Conservation (phyloP, 345 rosid genomes). For the Aquilaria malaccensis region DNA sequence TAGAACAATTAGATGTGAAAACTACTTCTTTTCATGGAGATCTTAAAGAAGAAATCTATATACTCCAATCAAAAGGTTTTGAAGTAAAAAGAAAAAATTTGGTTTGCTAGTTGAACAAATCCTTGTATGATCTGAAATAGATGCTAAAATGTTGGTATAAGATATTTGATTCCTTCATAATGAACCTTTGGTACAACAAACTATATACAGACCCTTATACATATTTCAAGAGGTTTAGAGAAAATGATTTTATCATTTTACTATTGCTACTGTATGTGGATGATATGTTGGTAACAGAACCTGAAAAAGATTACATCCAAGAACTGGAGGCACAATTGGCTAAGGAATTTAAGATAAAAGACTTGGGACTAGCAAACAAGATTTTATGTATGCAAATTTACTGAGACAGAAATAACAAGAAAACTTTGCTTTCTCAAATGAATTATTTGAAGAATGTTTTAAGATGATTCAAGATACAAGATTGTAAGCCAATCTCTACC, state of each 20-base stretch:
- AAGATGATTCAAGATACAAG: neutral
- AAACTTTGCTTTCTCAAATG: neutral
- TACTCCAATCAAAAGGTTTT: neutral
- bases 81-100: neutral
- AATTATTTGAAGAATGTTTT: neutral
- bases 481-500: neutral
- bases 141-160: no score
- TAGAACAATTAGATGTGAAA: neutral
- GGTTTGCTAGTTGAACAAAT: neutral
- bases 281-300: no score
- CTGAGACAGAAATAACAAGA: neutral
- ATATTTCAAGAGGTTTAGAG: no score
- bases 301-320: no score
- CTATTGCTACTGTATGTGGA: no score
- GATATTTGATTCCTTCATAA: no score
- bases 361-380: neutral
- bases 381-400: neutral
- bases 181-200: neutral
- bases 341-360: no score
- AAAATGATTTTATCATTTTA: no score
- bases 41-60: conserved; percentile 1
- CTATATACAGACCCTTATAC: neutral
- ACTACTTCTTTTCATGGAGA: neutral
- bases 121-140: neutral
- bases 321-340: no score